A percentile compares a stretch with the other conserved stretches of the same genome.
These are phyloP conservation scores for Peronospora tabacina DNA, from an alignment of 352 stramenopile species.

Conservation along the genomic window DNA sequence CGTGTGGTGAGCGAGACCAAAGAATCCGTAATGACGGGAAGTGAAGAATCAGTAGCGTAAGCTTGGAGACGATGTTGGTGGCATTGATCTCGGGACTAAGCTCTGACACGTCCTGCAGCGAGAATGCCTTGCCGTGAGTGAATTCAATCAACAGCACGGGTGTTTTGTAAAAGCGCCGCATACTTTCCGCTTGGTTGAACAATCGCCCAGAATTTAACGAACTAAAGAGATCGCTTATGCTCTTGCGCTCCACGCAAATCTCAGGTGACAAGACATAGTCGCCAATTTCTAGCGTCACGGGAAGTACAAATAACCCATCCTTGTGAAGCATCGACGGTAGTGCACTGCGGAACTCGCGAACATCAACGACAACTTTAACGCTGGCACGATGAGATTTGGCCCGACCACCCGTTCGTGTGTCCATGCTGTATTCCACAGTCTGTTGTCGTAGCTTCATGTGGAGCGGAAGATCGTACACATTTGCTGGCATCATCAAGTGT, in stretches of 20 bases:
- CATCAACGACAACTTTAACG: constrained; percentile 90
- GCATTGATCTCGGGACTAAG: constrained; percentile 89
- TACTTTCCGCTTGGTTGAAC: constrained; percentile 91
- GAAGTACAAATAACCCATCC: constrained; percentile 87
- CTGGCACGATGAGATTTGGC: constrained; percentile 36
- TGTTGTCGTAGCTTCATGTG: constrained; percentile 63
- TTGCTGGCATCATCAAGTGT: constrained; percentile 84
- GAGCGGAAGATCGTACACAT: constrained; percentile 76
- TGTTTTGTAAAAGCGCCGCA: constrained; percentile 76
- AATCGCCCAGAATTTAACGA: constrained; percentile 93
- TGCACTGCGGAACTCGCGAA: constrained; percentile 94
- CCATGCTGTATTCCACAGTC: constrained; percentile 69
- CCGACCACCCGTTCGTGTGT: constrained; percentile 59
- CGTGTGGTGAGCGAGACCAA: constrained; percentile 90
- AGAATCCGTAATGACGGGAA: constrained; percentile 93
- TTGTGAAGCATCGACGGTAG: constrained; percentile 96
- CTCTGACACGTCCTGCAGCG: constrained; percentile 84
- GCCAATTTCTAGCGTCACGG: constrained; percentile 93
- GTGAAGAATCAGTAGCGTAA: constrained; percentile 90
- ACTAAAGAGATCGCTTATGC: constrained; percentile 92
- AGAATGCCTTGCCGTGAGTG: constrained; percentile 77
- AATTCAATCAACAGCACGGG: constrained; percentile 97
- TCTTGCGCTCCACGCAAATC: constrained; percentile 96
- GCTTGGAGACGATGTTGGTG: constrained; percentile 92
- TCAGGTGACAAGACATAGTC: constrained; percentile 97